These are phyloP conservation scores for Russula compacta DNA, from an alignment of 768 basidiomycete species.

Conservation along the genomic window DNA sequence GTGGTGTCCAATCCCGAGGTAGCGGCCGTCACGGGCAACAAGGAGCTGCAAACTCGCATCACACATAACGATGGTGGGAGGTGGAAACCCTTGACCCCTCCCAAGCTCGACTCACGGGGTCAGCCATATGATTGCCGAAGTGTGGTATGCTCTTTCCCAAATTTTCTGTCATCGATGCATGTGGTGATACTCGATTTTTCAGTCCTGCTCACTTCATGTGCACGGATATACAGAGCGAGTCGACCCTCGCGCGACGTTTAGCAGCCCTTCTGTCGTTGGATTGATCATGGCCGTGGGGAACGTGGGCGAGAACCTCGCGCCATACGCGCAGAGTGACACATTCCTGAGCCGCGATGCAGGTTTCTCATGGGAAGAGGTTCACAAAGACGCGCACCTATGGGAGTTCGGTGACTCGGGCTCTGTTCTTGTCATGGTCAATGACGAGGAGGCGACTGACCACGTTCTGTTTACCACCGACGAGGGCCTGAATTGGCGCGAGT, in stretches of 20 bases:
- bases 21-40: slow-evolving; percentile 59
- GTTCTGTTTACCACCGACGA: slow-evolving; percentile 87
- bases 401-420: slow-evolving; percentile 98
- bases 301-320: slow-evolving; percentile 73
- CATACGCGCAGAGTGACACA: slow-evolving; percentile 84
- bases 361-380: slow-evolving; percentile 97
- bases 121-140: slow-evolving; percentile 58
- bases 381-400: slow-evolving; percentile 97
- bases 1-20: slow-evolving; percentile 75
- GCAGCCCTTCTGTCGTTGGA: slow-evolving; percentile 85
- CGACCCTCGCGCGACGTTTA: slow-evolving; percentile 89
- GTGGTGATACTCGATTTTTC: background rate
- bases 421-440: slow-evolving; percentile 87
- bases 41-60: slow-evolving; percentile 76
- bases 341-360: slow-evolving; percentile 96
- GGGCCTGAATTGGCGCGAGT: slow-evolving; percentile 81
- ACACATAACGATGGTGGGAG: slow-evolving; percentile 97
- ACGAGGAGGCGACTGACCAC: slow-evolving; percentile 87
- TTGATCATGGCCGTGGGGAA: slow-evolving; percentile 95
- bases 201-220: slow-evolving; percentile 83
- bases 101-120: slow-evolving; percentile 65
- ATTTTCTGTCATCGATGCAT: background rate
- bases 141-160: slow-evolving; percentile 38
- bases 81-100: slow-evolving; percentile 80
- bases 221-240: slow-evolving; percentile 93